Conservation (phyloP, 352 stramenopile genomes). For the Aphanomyces stellatus region DNA sequence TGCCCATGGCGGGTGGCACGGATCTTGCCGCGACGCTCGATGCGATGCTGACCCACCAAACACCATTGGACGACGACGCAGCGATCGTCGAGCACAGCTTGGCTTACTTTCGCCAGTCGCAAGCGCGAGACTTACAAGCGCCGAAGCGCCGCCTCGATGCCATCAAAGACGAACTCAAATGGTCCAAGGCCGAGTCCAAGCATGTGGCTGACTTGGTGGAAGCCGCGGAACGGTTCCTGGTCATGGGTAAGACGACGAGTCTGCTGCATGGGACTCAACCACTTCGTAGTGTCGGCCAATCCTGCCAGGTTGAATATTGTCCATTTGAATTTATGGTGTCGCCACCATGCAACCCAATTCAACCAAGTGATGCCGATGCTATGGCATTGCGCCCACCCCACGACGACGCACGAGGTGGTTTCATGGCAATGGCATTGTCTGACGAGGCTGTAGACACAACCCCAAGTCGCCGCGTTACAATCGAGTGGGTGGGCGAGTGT, state of each 20-base stretch:
- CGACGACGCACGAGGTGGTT: too few relatives aligned
- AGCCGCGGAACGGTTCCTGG: neutral
- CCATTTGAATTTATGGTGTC: neutral
- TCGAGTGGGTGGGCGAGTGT: too few relatives aligned
- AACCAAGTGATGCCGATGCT: neutral
- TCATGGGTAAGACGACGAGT: neutral
- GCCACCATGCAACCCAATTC: neutral
- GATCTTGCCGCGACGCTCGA: too few relatives aligned
- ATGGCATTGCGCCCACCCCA: neutral
- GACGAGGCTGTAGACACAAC: too few relatives aligned
- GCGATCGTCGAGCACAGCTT: neutral
- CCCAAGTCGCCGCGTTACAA: too few relatives aligned
- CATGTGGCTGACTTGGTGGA: neutral
- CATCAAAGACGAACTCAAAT: conserved; percentile 19
- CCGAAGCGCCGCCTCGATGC: neutral
- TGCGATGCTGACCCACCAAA: neutral
- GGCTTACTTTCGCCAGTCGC: neutral
- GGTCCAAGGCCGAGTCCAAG: conserved; percentile 18
- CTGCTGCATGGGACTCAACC: too few relatives aligned
- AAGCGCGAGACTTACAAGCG: neutral
- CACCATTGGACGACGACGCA: neutral
- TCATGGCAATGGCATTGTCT: too few relatives aligned
- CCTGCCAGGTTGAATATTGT: too few relatives aligned
- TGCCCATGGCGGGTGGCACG: neutral
- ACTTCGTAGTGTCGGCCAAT: too few relatives aligned